Base-by-base conservation (phyloP, 495 filamentous ascomycete species). In the Aspergillus cavernicola region DNA sequence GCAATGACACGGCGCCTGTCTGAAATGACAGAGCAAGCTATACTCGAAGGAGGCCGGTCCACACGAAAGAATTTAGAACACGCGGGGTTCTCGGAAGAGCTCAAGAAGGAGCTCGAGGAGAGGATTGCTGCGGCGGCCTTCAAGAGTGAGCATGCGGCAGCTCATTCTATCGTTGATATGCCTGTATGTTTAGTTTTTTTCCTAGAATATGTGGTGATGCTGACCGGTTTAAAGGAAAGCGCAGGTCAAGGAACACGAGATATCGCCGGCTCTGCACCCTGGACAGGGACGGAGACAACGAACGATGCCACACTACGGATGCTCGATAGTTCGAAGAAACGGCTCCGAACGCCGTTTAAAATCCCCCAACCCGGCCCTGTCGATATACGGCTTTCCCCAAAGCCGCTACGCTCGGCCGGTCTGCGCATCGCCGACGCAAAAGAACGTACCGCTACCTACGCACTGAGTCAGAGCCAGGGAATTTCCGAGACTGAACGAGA, bases 241-340 rank as follows among this genome's bases (percentile, higher is more conserved):
- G 87, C 89, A 26, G 88, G 90, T 4, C 73, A 80, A 65, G 88
- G 87, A 7, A 88, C 86, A 9, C 80, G 86, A 37, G 81, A 85
- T 19, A 80, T 84, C 24, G 92, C 93, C 6, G 75, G 78, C 1
- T 83, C 86, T 4, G 69, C 81, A 44, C 78, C 85, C 4, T 98
- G 93, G 93, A 84, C 80, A 9, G 93, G 92, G 15, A 76, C 74
- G 13, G 93, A 98, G 68, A 69, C 71, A 11, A 64, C 83, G 2
- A 79, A 85, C 61, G 92, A 97, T 64, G 75, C 86, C 10, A 81
- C 90, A 29, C 72, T 96, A 22, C 84, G 93, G 35, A 98, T 98
- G 93, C 80, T 97, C 10, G 79, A 97, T 63, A 54, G 49, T 78
- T 86, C 42, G 71, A 88, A 66, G 88, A 95, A 77, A 65, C 90